A percentile compares a stretch with the other conserved stretches of the same genome.
Evolutionary conservation across 164 flowering plant genomes (phyloP).

Genomic region (Vitis vinifera): DNA sequence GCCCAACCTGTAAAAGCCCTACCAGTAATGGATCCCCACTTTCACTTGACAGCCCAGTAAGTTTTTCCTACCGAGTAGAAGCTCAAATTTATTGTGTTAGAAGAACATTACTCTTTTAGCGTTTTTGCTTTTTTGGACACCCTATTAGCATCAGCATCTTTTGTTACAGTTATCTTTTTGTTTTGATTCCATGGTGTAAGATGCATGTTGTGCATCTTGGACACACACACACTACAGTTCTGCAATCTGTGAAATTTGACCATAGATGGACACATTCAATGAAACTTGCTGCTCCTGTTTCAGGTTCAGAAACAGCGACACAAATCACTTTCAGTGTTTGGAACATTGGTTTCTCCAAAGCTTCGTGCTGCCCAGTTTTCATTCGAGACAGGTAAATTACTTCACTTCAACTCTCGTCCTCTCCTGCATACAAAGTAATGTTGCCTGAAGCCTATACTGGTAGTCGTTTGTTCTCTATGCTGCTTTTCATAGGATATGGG

Average conservation of each 20-base stretch:
- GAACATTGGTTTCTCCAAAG: conserved; percentile 85
- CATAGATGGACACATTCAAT: neutral
- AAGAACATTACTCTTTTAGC: no score
- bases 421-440: no score
- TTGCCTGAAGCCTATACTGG: no score
- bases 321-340: conserved; percentile 73
- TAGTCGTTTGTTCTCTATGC: no score
- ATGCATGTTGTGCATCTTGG: no score
- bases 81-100: no score
- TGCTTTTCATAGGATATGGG: no score
- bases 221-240: no score
- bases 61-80: conserved; percentile 9
- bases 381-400: conserved; percentile 71
- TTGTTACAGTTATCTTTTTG: neutral
- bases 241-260: neutral
- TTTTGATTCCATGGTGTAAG: neutral
- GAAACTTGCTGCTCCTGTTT: neutral
- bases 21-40: conserved; percentile 22
- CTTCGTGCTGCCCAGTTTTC: conserved; percentile 78
- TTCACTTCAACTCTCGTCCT: no score
- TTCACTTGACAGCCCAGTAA: conserved; percentile 46
- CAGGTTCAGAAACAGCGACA: conserved; percentile 68
- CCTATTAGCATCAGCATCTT: no score
- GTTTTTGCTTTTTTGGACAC: neutral
- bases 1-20: conserved; percentile 10